Conservation (phyloP, 352 stramenopile genomes). For the Phytophthora hibernalis region DNA sequence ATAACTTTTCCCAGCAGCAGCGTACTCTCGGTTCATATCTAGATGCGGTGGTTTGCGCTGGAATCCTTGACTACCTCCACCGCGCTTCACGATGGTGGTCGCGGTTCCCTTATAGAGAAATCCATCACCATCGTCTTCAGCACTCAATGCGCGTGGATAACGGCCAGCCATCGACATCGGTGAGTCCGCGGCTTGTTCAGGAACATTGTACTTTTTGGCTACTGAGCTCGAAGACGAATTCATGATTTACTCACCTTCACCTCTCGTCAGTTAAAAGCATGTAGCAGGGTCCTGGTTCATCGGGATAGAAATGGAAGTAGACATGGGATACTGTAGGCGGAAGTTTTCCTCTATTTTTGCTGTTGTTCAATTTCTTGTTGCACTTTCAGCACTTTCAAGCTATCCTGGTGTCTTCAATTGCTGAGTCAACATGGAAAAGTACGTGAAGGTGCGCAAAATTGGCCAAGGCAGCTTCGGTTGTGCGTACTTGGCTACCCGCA, state of each 20-base stretch:
- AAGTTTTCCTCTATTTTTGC: slow-evolving; percentile 32
- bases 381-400: slow-evolving; percentile 10
- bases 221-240: slow-evolving; percentile 9
- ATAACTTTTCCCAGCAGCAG: slow-evolving; percentile 50
- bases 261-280: too few species aligned
- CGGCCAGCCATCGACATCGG: slow-evolving; percentile 21
- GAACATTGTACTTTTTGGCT: slow-evolving; percentile 21
- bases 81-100: slow-evolving; percentile 10
- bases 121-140: slow-evolving; percentile 48
- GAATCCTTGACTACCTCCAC: slow-evolving; percentile 29
- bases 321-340: slow-evolving; percentile 20
- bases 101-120: slow-evolving; percentile 53
- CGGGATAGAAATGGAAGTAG: neutral
- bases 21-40: slow-evolving; percentile 62
- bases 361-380: neutral
- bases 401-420: neutral
- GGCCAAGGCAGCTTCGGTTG: slow-evolving; percentile 76
- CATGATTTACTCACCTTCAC: slow-evolving; percentile 4
- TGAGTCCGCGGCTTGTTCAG: slow-evolving; percentile 3
- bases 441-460: slow-evolving; percentile 80
- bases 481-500: slow-evolving; percentile 70
- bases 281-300: neutral
- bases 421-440: slow-evolving; percentile 89
- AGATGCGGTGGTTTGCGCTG: slow-evolving; percentile 66
- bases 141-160: slow-evolving; percentile 24